Evolutionary conservation across 768 basidiomycete species (phyloP), one percentile per base, ranked within the genome.

Genomic region (Lyophyllum decastes): DNA sequence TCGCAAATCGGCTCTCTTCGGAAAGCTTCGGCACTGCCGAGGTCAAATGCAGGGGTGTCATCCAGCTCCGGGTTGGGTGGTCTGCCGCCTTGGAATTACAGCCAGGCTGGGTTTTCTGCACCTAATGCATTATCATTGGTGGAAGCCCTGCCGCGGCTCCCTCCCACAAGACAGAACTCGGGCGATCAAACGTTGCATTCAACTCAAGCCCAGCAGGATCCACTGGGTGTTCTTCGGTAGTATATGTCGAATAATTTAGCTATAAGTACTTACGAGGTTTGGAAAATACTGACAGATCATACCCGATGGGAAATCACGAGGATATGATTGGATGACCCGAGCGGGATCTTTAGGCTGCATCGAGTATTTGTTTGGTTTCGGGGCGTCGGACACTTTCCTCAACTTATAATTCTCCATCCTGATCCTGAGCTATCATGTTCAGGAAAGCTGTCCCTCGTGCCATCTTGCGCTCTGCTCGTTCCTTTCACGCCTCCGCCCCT

Each of bases 401-500:
- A 46, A 38, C 24, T 52, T 30, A 60, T 61, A 61, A 45, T n/a
- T 34, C 25, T 22, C 38, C 19, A 55, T 58, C 62, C 57, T 63
- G 66, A 57, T 64, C 64, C 55, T 67, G 70, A 41, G 47, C 58
- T 66, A 68, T 70, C 24, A 91, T 92, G 89, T 72, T 91, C 72
- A 82, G 77, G 74, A 90, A 83, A 74, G 75, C 82, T 58, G 70
- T 92, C 61, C 79, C 78, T 46, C 82, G 79, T 71, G 75, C 81
- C 56, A 73, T 87, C 52, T 64, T 72, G 55, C 80, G 76, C 64
- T 70, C 80, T 46, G 75, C 74, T 33, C 82, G 89, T 61, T 75
- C 85, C 4, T 93, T 94, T 73, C 83, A 86, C 67, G 77, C 86
- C 1, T 86, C 93, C 2, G 71, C 83, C 8, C 74, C 84, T 41